Conservation (phyloP, 2,329 filamentous ascomycete species). For the Passalora sequoiae region DNA sequence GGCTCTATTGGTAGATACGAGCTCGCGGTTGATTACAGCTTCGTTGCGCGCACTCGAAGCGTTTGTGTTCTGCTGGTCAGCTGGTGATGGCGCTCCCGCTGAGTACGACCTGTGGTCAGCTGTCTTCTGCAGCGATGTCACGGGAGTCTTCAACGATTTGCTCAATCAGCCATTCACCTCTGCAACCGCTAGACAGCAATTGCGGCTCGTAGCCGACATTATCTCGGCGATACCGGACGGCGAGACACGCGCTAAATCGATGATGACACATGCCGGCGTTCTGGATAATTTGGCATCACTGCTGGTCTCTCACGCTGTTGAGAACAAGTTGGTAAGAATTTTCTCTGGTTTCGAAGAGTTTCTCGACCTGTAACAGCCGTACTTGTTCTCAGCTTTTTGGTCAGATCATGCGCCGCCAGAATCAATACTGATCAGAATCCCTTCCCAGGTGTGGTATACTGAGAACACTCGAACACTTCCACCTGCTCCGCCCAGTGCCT, state of each 20-base stretch:
- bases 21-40: slow-evolving; percentile 61
- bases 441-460: slow-evolving; percentile 25
- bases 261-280: slow-evolving; percentile 66
- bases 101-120: slow-evolving; percentile 23
- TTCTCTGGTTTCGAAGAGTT: no score
- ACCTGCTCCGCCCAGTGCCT: slow-evolving; percentile 53
- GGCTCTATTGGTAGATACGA: slow-evolving; percentile 59
- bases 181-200: slow-evolving; percentile 55
- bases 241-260: slow-evolving; percentile 53
- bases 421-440: no score
- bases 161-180: slow-evolving; percentile 55
- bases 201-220: slow-evolving; percentile 55
- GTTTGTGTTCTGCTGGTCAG: slow-evolving; percentile 57
- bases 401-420: no score
- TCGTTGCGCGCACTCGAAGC: slow-evolving; percentile 70
- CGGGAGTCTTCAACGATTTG: slow-evolving; percentile 61
- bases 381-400: no score
- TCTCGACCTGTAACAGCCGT: no score
- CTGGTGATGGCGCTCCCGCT: slow-evolving; percentile 7
- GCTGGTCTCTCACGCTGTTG: slow-evolving; percentile 57
- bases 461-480: slow-evolving; percentile 30
- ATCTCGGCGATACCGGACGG: slow-evolving; percentile 62
- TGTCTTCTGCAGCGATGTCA: slow-evolving; percentile 59
- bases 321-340: slow-evolving; percentile 22
- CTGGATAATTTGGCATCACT: slow-evolving; percentile 72